phyloP scores from a whole-genome alignment of 1,284 basidiomycete species.

The Trichosporon sp. region DNA sequence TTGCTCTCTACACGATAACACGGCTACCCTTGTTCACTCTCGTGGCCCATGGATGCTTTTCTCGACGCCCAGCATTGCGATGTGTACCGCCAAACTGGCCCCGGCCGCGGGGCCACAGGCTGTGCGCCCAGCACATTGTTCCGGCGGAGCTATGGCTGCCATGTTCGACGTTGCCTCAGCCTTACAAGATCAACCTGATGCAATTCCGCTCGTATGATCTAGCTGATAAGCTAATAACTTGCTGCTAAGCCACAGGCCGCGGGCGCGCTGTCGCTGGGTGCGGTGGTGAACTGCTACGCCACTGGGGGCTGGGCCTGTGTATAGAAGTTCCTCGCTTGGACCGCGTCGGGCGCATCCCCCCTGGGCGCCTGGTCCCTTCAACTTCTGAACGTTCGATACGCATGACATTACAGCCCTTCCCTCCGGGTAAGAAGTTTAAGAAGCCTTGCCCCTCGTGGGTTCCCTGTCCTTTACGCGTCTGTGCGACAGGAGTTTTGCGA shows the following conservation, averaged over 20 bases:
- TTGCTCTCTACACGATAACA: too few relatives aligned
- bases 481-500: neutral
- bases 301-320: neutral
- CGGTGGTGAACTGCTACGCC: neutral
- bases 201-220: neutral
- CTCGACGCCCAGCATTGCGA: too few relatives aligned
- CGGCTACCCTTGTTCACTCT: too few relatives aligned
- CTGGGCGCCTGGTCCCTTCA: neutral
- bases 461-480: neutral
- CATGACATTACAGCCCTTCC: conserved; percentile 4
- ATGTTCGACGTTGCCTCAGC: neutral
- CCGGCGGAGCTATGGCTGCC: too few relatives aligned
- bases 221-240: too few relatives aligned
- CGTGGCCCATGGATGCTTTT: too few relatives aligned
- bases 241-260: too few relatives aligned
- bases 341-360: neutral
- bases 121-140: too few relatives aligned
- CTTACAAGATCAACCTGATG: neutral
- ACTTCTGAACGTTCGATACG: neutral
- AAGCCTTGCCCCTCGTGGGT: neutral
- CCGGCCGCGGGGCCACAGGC: too few relatives aligned
- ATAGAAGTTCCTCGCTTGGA: neutral
- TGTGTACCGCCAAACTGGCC: too few relatives aligned
- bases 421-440: neutral
- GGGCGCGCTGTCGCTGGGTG: neutral